These are phyloP conservation scores for Didymella arachidicola DNA, from an alignment of 2,329 filamentous ascomycete species.

Conservation along the genomic window DNA sequence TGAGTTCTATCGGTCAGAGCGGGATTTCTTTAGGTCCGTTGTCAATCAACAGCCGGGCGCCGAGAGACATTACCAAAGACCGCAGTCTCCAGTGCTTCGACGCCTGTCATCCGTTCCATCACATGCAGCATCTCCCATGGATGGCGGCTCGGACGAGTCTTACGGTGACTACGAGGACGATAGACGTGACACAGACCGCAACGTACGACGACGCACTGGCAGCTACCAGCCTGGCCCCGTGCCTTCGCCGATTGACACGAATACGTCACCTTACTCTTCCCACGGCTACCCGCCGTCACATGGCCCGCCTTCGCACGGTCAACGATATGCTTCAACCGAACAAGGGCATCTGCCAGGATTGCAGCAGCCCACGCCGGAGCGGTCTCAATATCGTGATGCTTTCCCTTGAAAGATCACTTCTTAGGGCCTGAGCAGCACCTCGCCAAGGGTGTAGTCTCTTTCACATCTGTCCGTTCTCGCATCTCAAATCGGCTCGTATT, in stretches of 20 bases:
- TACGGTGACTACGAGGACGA: slow-evolving; percentile 47
- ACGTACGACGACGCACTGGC: slow-evolving; percentile 49
- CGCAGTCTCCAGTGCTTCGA: slow-evolving; percentile 53
- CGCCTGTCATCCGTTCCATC: slow-evolving; percentile 43
- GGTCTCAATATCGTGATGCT: slow-evolving; percentile 27
- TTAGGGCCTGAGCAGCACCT: not conserved
- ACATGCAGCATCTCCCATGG: slow-evolving; percentile 38
- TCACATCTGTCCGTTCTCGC: not conserved
- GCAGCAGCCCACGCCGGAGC: slow-evolving; percentile 16
- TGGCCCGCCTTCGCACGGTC: not conserved
- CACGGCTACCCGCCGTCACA: slow-evolving; percentile 26
- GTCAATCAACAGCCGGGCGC: slow-evolving; percentile 66
- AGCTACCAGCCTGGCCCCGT: slow-evolving; percentile 46
- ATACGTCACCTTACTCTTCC: slow-evolving; percentile 28
- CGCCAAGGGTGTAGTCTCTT: not conserved
- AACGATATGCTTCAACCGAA: slow-evolving; percentile 22
- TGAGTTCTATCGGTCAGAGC: slow-evolving; percentile 76
- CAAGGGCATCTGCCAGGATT: slow-evolving; percentile 16
- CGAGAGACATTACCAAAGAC: slow-evolving; percentile 56
- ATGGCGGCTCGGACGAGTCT: slow-evolving; percentile 42
- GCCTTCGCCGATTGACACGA: slow-evolving; percentile 32
- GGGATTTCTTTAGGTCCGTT: slow-evolving; percentile 69
- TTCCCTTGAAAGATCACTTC: slow-evolving; percentile 18
- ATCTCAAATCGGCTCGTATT: too few species aligned
- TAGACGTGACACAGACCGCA: slow-evolving; percentile 42